phyloP scores from a whole-genome alignment of 179 eudicot species.

The Silene coronaria region DNA sequence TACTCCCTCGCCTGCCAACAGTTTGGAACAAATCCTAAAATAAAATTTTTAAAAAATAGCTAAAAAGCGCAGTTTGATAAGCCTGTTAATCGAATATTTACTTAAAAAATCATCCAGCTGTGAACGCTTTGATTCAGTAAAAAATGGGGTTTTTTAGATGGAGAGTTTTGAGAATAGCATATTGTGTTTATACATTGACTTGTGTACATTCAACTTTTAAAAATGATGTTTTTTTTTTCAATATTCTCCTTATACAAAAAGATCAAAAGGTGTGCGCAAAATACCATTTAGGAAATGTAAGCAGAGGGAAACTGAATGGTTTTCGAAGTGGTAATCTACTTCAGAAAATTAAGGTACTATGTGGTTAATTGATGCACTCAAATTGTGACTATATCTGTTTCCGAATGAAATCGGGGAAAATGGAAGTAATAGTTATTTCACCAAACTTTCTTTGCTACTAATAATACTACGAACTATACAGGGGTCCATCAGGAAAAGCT shows the following conservation, averaged over 20 bases:
- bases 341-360: background rate
- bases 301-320: background rate
- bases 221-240: background rate
- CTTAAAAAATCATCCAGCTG: too few species aligned
- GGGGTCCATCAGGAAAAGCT: background rate
- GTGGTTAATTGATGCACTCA: background rate
- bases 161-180: background rate
- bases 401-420: background rate
- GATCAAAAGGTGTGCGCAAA: background rate
- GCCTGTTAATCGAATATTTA: too few species aligned
- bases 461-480: background rate
- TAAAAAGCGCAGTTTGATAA: too few species aligned
- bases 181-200: background rate
- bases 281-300: background rate
- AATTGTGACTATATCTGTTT: background rate
- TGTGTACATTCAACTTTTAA: background rate
- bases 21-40: too few species aligned
- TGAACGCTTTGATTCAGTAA: too few species aligned
- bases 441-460: background rate
- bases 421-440: background rate
- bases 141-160: too few species aligned
- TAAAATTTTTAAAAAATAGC: too few species aligned
- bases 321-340: background rate
- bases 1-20: too few species aligned
- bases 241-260: background rate